Evolutionary conservation across 164 flowering plant species (phyloP).

Genomic region (Brasenia schreberi): DNA sequence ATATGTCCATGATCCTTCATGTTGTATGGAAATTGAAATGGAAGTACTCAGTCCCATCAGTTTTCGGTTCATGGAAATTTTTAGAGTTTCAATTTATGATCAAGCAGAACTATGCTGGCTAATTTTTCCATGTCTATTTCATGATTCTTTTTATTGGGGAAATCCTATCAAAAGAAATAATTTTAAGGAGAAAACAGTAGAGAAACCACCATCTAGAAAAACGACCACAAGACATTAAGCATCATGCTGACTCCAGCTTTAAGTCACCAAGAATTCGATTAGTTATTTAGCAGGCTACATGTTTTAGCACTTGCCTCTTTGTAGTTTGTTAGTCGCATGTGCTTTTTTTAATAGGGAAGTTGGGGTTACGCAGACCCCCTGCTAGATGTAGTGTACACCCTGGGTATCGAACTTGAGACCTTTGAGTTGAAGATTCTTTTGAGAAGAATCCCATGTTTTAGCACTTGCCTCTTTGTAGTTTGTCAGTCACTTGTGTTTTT

Average conservation of each 20-base stretch:
- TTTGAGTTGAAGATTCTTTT: too few relatives aligned
- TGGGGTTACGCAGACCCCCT: background rate
- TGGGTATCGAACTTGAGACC: background rate
- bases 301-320: background rate
- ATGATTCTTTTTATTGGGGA: background rate
- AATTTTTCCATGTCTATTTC: background rate
- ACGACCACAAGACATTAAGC: too few relatives aligned
- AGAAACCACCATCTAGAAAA: too few relatives aligned
- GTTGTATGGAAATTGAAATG: too few relatives aligned
- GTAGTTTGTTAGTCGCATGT: background rate
- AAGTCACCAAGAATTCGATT: background rate
- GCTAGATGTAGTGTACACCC: too few relatives aligned
- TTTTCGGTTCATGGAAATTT: too few relatives aligned
- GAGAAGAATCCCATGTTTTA: too few relatives aligned
- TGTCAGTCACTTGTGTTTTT: background rate
- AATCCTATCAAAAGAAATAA: background rate
- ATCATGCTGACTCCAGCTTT: background rate
- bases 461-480: background rate
- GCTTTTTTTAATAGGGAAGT: background rate
- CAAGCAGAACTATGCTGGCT: background rate
- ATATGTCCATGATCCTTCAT: too few relatives aligned
- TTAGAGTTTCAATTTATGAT: background rate
- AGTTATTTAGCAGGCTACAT: background rate
- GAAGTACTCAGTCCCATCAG: too few relatives aligned
- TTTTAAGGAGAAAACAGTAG: too few relatives aligned